Evolutionary conservation across 495 filamentous ascomycete genomes (phyloP).

Genomic region (Bombardia bombarda): DNA sequence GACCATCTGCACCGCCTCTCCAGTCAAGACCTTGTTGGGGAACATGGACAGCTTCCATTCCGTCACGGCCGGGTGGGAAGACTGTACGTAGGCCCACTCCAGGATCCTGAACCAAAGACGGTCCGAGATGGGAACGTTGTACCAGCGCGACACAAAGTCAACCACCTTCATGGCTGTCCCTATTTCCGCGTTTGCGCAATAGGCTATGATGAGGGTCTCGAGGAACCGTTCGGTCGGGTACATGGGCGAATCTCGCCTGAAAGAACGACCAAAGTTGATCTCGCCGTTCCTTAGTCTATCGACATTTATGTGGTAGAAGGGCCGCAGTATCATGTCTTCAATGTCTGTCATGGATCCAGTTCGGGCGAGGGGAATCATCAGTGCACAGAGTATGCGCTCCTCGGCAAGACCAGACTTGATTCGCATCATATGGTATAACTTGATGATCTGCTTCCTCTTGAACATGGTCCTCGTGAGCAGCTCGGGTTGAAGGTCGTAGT

Average conservation of each 20-base stretch:
- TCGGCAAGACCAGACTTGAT: slow-evolving; percentile 21
- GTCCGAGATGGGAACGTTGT: slow-evolving; percentile 20
- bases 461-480: slow-evolving; percentile 21
- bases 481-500: slow-evolving; percentile 10
- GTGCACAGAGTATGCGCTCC: slow-evolving; percentile 21
- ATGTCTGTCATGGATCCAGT: slow-evolving; percentile 13
- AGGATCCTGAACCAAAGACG: slow-evolving; percentile 26
- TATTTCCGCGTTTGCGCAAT: slow-evolving; percentile 28
- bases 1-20: slow-evolving; percentile 17
- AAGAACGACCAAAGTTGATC: not conserved
- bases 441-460: slow-evolving; percentile 3
- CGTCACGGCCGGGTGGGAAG: slow-evolving; percentile 11
- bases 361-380: slow-evolving; percentile 24
- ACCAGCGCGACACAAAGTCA: slow-evolving; percentile 17
- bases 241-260: slow-evolving; percentile 7
- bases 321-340: slow-evolving; percentile 10
- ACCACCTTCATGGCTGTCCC: slow-evolving; percentile 19
- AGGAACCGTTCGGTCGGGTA: slow-evolving; percentile 22
- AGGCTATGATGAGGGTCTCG: slow-evolving; percentile 25
- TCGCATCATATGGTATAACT: slow-evolving; percentile 1
- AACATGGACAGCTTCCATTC: slow-evolving; percentile 21
- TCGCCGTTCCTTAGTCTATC: not conserved
- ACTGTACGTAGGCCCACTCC: slow-evolving; percentile 28
- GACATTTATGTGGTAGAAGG: slow-evolving; percentile 14
- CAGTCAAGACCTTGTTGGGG: slow-evolving; percentile 9